Evolutionary conservation across 345 rosid species (phyloP), one percentile per base, ranked within the genome.

Genomic region (Populus davidiana): DNA sequence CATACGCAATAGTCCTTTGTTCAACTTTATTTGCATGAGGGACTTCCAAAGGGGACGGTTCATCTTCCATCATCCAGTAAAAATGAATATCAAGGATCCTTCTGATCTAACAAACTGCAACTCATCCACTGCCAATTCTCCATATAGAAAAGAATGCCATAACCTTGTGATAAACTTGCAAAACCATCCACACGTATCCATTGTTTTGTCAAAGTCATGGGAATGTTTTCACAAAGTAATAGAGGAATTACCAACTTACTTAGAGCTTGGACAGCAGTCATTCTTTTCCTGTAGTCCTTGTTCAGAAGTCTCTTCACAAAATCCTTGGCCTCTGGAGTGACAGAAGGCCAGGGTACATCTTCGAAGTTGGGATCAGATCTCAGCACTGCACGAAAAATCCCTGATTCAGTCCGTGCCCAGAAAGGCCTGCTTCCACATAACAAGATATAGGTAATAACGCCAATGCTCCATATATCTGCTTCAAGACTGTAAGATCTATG

Each of bases 401-500:
- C 97, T 27, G 99, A 96, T 88, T 96, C 99, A 6, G 97, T 93
- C 77, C 98, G 81, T 79, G 97, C 96, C 83, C 93, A 96, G 78
- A 93, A 93, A 65, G 99, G 99, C 77, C 98, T 89, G 86, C 98
- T 92, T 79, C 99, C 99, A 83, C 99, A 96, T 68, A 96, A 86
- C 77, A 96, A 84, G 80, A 96, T 92, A 81, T 96, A 94, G 49
- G 93, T 77, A 88, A 94, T 94, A 79, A 96, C 97, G 39, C 98
- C 99, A 67, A 96, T 87, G 79, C 99, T 94, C 99, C 99, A 96
- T 82, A 92, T 87, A 87, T 96, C 99, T 38, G 97, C 98, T 81
- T 96, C 99, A 36, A 90, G 84, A 72, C 90, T 87, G 83, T 96
- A 96, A 59, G 96, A 92, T 86, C 98, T 94, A 83, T 96, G 98